These are phyloP conservation scores for Isabelozyma heimii DNA, from an alignment of 805 yeast genomes.

Conservation along the genomic window DNA sequence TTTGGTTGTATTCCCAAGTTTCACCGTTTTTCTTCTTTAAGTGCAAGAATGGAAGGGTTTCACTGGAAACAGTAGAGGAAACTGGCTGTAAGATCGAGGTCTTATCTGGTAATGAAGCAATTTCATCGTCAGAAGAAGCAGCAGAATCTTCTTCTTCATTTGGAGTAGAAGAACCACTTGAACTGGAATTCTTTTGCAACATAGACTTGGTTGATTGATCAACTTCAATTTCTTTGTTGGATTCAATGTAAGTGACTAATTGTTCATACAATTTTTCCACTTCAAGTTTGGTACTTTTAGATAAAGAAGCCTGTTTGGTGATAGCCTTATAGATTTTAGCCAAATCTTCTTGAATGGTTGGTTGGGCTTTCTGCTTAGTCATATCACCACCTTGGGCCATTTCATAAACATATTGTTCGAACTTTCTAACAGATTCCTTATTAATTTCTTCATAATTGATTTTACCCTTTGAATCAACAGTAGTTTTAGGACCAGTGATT, in stretches of 20 bases:
- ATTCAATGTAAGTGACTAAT: constrained; percentile 64
- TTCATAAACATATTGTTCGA: constrained; percentile 92
- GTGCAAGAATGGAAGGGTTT: constrained; percentile 93
- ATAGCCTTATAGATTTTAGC: constrained; percentile 80
- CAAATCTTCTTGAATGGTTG: constrained; percentile 82
- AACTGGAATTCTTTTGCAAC: constrained; percentile 24
- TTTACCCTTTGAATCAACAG: constrained; percentile 84
- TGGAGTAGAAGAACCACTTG: constrained; percentile 44
- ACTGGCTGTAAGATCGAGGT: constrained; percentile 71
- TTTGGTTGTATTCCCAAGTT: constrained; percentile 87
- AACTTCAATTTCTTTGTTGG: constrained; percentile 69
- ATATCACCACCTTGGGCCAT: constrained; percentile 94
- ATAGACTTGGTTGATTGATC: constrained; percentile 57
- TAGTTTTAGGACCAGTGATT: constrained; percentile 94
- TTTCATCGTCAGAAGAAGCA: constrained; percentile 70
- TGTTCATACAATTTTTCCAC: constrained; percentile 70
- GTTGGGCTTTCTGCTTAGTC: constrained; percentile 60
- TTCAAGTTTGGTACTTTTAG: constrained; percentile 61
- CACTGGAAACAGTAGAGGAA: constrained; percentile 69
- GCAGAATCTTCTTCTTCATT: constrained; percentile 36
- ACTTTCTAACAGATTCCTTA: constrained; percentile 87
- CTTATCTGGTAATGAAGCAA: constrained; percentile 76
- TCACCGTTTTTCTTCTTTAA: constrained; percentile 71
- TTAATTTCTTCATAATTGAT: constrained; percentile 80
- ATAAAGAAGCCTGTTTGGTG: constrained; percentile 66